These are phyloP conservation scores for Prunus armeniaca DNA, from an alignment of 306 rosid species.

Conservation along the genomic window DNA sequence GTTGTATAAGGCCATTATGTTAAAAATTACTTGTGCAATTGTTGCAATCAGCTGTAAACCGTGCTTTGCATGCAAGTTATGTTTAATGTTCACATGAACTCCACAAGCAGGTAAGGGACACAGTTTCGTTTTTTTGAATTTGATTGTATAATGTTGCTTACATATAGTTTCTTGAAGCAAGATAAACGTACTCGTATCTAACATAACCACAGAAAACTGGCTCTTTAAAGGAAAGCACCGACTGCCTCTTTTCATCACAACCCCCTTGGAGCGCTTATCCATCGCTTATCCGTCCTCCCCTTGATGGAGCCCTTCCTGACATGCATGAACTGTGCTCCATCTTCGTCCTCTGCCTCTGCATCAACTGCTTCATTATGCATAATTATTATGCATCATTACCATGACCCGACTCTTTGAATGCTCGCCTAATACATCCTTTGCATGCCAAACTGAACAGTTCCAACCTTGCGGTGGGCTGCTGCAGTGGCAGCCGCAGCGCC, in stretches of 20 bases:
- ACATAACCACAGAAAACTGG: conserved; percentile 26
- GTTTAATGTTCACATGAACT: background rate
- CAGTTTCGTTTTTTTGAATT: conserved; percentile 8
- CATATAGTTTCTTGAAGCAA: conserved; percentile 24
- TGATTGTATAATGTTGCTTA: conserved; percentile 20
- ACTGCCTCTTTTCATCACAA: background rate
- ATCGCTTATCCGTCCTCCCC: background rate
- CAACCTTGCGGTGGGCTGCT: conserved; percentile 59
- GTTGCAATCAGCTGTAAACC: background rate
- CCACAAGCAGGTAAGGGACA: background rate
- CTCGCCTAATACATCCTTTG: conserved; percentile 55
- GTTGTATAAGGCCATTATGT: background rate
- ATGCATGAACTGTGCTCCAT: background rate
- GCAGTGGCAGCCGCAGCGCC: conserved; percentile 42
- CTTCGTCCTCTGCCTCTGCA: background rate
- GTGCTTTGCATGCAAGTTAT: background rate
- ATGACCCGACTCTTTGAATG: background rate
- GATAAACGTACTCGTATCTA: conserved; percentile 26
- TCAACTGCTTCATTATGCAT: conserved; percentile 23
- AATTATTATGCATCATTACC: conserved; percentile 20
- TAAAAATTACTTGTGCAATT: background rate
- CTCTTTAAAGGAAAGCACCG: conserved; percentile 21
- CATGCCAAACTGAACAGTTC: conserved; percentile 67
- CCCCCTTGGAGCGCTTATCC: background rate
- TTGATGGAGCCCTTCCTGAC: background rate